Percentiles rank a stretch among this genome's conserved stretches.
Evolutionary conservation across 805 yeast genomes (phyloP).

Genomic region (Pichia kluyveri): DNA sequence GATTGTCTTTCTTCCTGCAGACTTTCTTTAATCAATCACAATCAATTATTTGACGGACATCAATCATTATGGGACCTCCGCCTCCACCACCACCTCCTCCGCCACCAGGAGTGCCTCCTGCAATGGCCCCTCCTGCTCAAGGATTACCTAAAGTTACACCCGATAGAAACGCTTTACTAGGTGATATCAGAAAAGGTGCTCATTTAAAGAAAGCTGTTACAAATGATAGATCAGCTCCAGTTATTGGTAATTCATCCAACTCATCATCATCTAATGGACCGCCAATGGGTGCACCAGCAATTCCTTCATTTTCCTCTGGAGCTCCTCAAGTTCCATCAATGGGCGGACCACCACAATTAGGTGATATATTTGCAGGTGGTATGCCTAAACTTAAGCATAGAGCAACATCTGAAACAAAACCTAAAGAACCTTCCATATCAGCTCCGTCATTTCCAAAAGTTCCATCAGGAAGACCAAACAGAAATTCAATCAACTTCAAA

Average conservation of each 20-base stretch:
- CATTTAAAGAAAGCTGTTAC: slow-evolving; percentile 55
- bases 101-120: slow-evolving; percentile 42
- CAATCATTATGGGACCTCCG: slow-evolving; percentile 21
- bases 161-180: slow-evolving; percentile 52
- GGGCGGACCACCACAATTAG: slow-evolving; percentile 40
- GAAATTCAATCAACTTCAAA: slow-evolving; percentile 17
- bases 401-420: slow-evolving; percentile 13
- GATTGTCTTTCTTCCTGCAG: too few relatives aligned
- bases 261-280: slow-evolving; percentile 9
- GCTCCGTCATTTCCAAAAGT: slow-evolving; percentile 21
- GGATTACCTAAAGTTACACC: slow-evolving; percentile 21
- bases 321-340: slow-evolving; percentile 14
- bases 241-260: slow-evolving; percentile 28
- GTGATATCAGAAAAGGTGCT: slow-evolving; percentile 73
- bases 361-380: slow-evolving; percentile 70
- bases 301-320: slow-evolving; percentile 17
- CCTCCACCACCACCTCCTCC: slow-evolving; percentile 52
- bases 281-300: slow-evolving; percentile 13
- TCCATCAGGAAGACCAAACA: slow-evolving; percentile 13
- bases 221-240: slow-evolving; percentile 58
- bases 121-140: slow-evolving; percentile 26
- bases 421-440: slow-evolving; percentile 8
- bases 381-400: slow-evolving; percentile 60
- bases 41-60: too few relatives aligned
- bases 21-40: too few relatives aligned